These are phyloP conservation scores for Solanum hybrid DNA, from an alignment of 305 asterid species.

Conservation along the genomic window DNA sequence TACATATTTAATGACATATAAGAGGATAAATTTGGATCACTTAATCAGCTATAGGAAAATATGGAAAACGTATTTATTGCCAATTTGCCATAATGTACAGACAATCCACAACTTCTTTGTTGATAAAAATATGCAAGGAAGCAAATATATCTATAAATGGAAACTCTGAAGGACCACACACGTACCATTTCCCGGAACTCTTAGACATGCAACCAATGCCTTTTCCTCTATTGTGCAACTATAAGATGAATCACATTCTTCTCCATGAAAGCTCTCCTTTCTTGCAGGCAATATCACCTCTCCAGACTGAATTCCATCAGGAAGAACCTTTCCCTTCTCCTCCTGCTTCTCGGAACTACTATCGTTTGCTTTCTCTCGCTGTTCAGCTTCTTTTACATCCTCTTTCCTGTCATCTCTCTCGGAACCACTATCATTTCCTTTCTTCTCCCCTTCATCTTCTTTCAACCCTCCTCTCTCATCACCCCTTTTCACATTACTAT, in stretches of 20 bases:
- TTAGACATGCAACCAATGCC: conserved; percentile 66
- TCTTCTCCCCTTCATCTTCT: not conserved
- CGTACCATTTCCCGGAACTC: conserved; percentile 87
- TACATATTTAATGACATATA: not conserved
- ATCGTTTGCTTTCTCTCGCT: conserved; percentile 9
- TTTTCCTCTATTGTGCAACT: conserved; percentile 61
- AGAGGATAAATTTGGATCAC: not conserved
- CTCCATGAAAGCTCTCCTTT: conserved; percentile 24
- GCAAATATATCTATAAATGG: not conserved
- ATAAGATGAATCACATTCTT: conserved; percentile 69
- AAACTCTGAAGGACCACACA: not conserved
- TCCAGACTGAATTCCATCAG: conserved; percentile 17
- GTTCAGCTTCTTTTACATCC: conserved; percentile 13
- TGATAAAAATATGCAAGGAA: not conserved
- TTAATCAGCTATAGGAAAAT: not conserved
- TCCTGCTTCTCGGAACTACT: conserved; percentile 14
- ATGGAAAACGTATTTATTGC: not conserved
- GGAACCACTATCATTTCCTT: not conserved
- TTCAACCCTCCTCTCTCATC: not conserved
- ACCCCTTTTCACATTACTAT: not conserved
- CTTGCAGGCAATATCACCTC: conserved; percentile 25
- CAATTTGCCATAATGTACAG: not conserved
- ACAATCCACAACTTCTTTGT: not conserved
- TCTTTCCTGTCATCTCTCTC: not conserved
- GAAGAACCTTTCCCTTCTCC: conserved; percentile 23